Evolutionary conservation across 352 stramenopile species (phyloP).

Genomic region (Globisporangium ultimum): DNA sequence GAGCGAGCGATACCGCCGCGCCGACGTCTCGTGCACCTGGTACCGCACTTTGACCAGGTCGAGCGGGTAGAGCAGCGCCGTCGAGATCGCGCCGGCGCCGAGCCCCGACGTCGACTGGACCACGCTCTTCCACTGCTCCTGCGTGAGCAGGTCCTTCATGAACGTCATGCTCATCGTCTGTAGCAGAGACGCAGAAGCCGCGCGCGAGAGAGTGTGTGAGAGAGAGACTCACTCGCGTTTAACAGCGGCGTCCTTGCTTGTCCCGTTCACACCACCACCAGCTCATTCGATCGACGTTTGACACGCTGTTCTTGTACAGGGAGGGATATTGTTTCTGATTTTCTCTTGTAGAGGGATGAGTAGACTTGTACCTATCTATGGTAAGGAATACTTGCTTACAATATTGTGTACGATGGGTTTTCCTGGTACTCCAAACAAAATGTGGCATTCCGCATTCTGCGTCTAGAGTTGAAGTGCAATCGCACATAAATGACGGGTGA

Average conservation of each 20-base stretch:
- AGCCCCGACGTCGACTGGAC: constrained; percentile 69
- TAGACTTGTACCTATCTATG: neutral
- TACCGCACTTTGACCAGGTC: constrained; percentile 97
- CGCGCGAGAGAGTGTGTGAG: neutral
- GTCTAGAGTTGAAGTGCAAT: neutral
- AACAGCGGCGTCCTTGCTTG: neutral
- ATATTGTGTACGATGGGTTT: neutral
- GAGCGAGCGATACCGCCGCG: constrained; percentile 62
- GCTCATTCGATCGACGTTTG: constrained; percentile 6
- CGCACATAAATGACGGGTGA: constrained; percentile 8
- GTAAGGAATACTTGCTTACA: neutral
- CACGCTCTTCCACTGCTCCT: constrained; percentile 64
- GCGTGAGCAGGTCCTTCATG: constrained; percentile 45
- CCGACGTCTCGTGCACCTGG: constrained; percentile 92
- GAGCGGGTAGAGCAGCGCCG: constrained; percentile 91
- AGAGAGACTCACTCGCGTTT: neutral
- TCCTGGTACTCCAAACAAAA: neutral
- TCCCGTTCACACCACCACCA: constrained; percentile 12
- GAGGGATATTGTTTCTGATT: neutral
- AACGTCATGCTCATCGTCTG: constrained; percentile 8
- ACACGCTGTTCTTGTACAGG: constrained; percentile 2
- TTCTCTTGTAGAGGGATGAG: constrained; percentile 5
- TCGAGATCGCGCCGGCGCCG: constrained; percentile 76
- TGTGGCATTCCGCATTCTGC: neutral
- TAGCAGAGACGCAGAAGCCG: neutral